Conservation (phyloP, 2,329 filamentous ascomycete genomes). For the Aspergillus flavus region DNA sequence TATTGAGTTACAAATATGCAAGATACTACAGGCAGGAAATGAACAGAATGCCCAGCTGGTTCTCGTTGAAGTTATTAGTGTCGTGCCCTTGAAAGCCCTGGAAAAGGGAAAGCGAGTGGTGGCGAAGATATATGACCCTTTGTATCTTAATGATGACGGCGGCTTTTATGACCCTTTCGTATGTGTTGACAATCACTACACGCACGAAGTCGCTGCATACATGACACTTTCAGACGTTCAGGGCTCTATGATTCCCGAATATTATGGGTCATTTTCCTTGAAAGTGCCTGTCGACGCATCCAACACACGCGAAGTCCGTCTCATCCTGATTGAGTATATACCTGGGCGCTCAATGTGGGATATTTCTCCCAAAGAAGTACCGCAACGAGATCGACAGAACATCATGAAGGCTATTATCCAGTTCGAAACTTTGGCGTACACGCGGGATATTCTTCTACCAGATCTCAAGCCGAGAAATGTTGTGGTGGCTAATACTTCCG, state of each 20-base stretch:
- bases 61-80: not conserved
- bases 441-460: conserved; percentile 15
- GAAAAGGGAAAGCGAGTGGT: conserved; percentile 19
- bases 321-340: conserved; percentile 28
- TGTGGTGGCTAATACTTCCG: conserved; percentile 11
- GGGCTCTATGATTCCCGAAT: conserved; percentile 22
- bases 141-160: conserved; percentile 25
- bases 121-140: conserved; percentile 28
- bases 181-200: conserved; percentile 28
- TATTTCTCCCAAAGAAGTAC: conserved; percentile 13
- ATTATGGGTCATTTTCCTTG: conserved; percentile 28
- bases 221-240: conserved; percentile 21
- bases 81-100: not conserved
- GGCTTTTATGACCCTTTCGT: conserved; percentile 26
- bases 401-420: conserved; percentile 26
- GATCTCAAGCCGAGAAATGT: conserved; percentile 23
- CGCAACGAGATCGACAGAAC: conserved; percentile 15
- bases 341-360: conserved; percentile 20
- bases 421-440: conserved; percentile 22
- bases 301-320: conserved; percentile 18
- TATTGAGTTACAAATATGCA: not conserved
- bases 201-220: conserved; percentile 25
- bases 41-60: not conserved
- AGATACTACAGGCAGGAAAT: not conserved
- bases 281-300: conserved; percentile 16